Conservation (phyloP, 1,139 yeast species). For the Saccharomyces hybrid region DNA sequence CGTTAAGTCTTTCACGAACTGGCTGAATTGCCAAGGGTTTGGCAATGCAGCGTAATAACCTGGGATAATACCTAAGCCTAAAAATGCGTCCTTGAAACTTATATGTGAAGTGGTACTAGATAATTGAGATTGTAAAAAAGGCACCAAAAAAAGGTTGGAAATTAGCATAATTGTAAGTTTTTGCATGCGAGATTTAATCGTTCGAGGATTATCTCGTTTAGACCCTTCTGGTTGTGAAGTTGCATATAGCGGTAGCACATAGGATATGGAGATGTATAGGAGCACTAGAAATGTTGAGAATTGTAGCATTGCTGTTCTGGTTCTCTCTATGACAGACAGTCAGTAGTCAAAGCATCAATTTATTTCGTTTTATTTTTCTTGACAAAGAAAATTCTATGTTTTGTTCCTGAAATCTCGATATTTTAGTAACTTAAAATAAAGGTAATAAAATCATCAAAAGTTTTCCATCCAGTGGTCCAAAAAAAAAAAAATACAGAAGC, state of each 20-base stretch:
- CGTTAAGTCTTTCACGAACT: slow-evolving; percentile 20
- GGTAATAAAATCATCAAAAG: background rate
- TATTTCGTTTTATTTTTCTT: background rate
- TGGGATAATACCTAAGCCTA: slow-evolving; percentile 29
- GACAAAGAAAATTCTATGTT: background rate
- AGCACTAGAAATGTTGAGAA: slow-evolving; percentile 8
- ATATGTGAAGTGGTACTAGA: slow-evolving; percentile 2
- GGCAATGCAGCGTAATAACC: slow-evolving; percentile 15
- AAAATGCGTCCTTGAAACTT: slow-evolving; percentile 7
- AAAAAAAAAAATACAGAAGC: background rate
- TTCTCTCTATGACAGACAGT: background rate
- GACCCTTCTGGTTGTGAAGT: slow-evolving; percentile 22
- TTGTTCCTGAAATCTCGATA: background rate
- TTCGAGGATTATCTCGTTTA: slow-evolving; percentile 40
- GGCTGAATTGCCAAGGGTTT: background rate
- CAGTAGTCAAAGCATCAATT: background rate
- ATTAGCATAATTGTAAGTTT: slow-evolving; percentile 27
- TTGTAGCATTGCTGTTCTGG: background rate
- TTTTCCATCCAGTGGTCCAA: background rate
- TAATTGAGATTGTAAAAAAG: slow-evolving; percentile 20
- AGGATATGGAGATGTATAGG: slow-evolving; percentile 24
- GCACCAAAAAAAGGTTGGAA: slow-evolving; percentile 27
- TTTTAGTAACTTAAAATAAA: background rate
- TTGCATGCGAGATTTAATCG: slow-evolving; percentile 33
- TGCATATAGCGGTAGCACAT: slow-evolving; percentile 23